Base-by-base conservation (phyloP, 352 stramenopile genomes). In the Phytopythium oedochilum region DNA sequence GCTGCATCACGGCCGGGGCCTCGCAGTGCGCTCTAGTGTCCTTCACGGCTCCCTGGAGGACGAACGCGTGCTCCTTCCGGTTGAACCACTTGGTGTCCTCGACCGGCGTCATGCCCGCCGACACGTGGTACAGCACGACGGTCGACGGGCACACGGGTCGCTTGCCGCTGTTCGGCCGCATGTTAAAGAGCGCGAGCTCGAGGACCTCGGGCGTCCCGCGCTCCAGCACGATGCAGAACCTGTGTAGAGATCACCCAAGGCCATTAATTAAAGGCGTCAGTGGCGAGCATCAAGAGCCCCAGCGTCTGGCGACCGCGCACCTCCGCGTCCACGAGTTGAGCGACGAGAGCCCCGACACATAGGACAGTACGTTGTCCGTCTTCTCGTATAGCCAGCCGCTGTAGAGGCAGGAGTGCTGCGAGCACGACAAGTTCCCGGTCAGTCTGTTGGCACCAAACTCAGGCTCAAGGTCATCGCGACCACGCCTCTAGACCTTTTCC, bases 1-100 rank as follows among this genome's bases (percentile, higher is more conserved):
- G 58, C 58, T 69, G 63, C 44, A 75, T 45, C 32, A 61, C 59
- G 5, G 54, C 62, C 26, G 44, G 68, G 44, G 52, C 62, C 44
- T 66, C 69, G 52, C 66, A 74, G 46, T 74, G 65, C 34, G 53
- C 69, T 39, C 65, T 73, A 9, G 20, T 36, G 45, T 59, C 70
- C 47, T 70, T 53, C 39, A 61, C 57, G 26, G 61, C 70, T 10
- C 71, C 83, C 18, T 61, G 63, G 22, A 88, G 29, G 43, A 66
- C 52, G 57, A 92, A 92, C 3, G 75, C 70, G 32, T 77, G 77
- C 2, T 82, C 63, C 46, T 90, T 90, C 22, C 63, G 68, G 51
- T 83, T 88, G 60, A 92, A 89, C 79, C 79, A 90, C 52, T 86
- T 87, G 32, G 52, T 57, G 57, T 90, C 79, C 14, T 48, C 71